Evolutionary conservation across 192 early-diverging fungal species (phyloP).

Genomic region (Coemansia sp.): DNA sequence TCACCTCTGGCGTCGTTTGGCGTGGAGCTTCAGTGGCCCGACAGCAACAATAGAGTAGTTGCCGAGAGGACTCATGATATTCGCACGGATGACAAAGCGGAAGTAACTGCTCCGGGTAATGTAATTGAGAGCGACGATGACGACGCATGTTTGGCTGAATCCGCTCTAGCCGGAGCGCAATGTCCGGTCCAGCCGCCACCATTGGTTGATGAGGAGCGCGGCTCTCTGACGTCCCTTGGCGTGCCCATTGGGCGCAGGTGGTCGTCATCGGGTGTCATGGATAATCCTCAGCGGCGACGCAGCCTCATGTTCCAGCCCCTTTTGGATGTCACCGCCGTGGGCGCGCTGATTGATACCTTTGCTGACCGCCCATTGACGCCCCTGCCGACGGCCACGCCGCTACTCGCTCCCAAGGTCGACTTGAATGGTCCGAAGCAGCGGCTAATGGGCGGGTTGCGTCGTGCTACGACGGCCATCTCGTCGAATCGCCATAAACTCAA

Average conservation of each 20-base stretch:
- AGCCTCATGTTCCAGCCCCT: conserved; percentile 50
- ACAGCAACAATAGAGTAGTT: neutral
- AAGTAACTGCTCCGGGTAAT: neutral
- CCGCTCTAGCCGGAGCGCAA: neutral
- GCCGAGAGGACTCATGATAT: neutral
- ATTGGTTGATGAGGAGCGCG: neutral
- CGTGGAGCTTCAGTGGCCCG: conserved; percentile 1
- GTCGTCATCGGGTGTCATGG: neutral
- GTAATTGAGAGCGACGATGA: neutral
- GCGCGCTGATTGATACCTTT: conserved; percentile 38
- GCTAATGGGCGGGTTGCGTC: conserved; percentile 27
- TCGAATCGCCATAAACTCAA: neutral
- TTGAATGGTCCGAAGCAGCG: neutral
- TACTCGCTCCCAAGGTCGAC: neutral
- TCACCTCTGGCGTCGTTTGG: conserved; percentile 24
- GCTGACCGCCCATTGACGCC: neutral
- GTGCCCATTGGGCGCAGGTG: neutral
- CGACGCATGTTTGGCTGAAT: neutral
- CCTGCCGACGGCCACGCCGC: neutral
- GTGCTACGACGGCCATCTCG: conserved; percentile 3
- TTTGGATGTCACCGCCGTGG: conserved; percentile 34
- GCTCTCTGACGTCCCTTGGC: neutral
- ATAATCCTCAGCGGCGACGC: conserved; percentile 23
- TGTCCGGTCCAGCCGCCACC: neutral
- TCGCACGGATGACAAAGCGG: neutral